phyloP scores from a whole-genome alignment of 108 stramenopile genomes.

The Pseudonitzschia multiseries region DNA sequence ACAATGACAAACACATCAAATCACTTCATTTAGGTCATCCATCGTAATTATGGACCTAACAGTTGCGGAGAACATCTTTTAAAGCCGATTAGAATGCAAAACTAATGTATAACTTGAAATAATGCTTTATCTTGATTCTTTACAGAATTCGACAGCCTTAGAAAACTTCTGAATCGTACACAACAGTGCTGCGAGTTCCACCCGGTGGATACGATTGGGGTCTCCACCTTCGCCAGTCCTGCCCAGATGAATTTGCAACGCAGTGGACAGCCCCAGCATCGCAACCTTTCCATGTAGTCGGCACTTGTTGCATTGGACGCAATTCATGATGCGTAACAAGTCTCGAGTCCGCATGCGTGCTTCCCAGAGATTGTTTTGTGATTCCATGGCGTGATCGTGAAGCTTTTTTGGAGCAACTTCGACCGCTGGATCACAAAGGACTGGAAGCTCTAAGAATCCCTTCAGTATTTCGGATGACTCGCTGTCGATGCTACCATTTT shows the following conservation, averaged over 20 bases:
- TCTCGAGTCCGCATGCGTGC: conserved; percentile 85
- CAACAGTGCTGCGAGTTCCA: conserved; percentile 83
- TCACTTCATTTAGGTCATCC: background rate
- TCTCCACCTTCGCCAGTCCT: conserved; percentile 65
- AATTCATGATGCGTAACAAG: conserved; percentile 94
- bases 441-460: conserved; percentile 48
- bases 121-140: conserved; percentile 43
- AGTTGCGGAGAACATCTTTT: background rate
- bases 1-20: background rate
- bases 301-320: conserved; percentile 98
- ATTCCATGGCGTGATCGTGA: conserved; percentile 60
- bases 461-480: conserved; percentile 36
- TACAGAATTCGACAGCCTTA: conserved; percentile 77
- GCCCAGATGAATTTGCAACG: conserved; percentile 78
- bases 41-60: background rate
- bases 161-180: conserved; percentile 80
- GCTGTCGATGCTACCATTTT: conserved; percentile 52
- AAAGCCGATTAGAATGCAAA: background rate
- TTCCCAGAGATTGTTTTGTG: conserved; percentile 66
- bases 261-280: conserved; percentile 89
- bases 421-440: conserved; percentile 63
- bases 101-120: background rate
- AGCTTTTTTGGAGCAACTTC: conserved; percentile 55
- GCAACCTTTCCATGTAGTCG: conserved; percentile 88
- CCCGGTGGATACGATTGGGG: conserved; percentile 67